Evolutionary conservation across 176 grass and related monocot species (phyloP), one percentile per base, ranked within the genome.

Genomic region (Aechmea fasciata): DNA sequence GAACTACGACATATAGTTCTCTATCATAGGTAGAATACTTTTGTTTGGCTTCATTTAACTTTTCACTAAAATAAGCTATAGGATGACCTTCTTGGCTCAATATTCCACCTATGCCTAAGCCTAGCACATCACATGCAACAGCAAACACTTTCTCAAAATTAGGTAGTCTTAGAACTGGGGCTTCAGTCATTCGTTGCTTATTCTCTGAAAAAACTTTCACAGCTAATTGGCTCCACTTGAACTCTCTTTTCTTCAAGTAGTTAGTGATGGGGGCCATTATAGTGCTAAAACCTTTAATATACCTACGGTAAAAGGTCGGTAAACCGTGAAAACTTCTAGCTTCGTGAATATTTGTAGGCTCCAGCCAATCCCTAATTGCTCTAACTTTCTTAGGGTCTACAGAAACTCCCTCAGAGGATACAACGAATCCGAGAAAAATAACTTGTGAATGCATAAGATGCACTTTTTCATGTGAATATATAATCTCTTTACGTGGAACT

Each of bases 401-500:
- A 3, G 49, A 15, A 9, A 74, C 48, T 13, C 13, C 24, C 1
- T 74, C 48, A 29, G 50, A 14, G 10, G 15, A 13, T 11, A 72
- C 15, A 5, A 72, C 22, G 57, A 72, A 72, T 1, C 69, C 47
- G 1, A 57, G 50, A 28, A 55, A 72, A 24, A 55, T 26, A 2
- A 72, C 11, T 6, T 29, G 52, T 23, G 13, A 11, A 0, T n/a
- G n/a, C 69, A 72, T 72, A 57, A 72, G 3, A 8, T 52, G 22
- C 17, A 72, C 50, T 72, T 72, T 3, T 55, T 72, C 11, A 72
- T n/a, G 15, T 41, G 15, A 7, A 13, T 26, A 59, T 57, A 72
- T 3, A 71, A 23, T 22, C 13, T 71, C 5, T 71, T 52, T 9
- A 24, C 0, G 23, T 17, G 4, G 11, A 71, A 33, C 14, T 11